phyloP scores from a whole-genome alignment of 1,284 basidiomycete genomes.

The Athelia psychrophila region DNA sequence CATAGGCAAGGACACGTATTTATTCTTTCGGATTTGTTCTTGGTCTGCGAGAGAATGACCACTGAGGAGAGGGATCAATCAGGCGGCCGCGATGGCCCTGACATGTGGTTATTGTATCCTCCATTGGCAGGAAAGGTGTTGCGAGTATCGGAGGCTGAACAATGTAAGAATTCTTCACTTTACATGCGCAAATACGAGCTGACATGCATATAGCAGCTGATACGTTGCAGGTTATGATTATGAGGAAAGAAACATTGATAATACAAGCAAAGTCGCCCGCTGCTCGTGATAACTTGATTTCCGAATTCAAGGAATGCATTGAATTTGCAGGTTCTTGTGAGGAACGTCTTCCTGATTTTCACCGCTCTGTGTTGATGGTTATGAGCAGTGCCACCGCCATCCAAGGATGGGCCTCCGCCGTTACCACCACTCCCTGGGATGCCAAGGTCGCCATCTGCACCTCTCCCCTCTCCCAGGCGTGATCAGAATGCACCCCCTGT shows the following conservation, averaged over 20 bases:
- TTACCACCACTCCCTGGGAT: conserved; percentile 37
- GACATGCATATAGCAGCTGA: background rate
- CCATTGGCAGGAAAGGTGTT: conserved; percentile 95
- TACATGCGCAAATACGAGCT: background rate
- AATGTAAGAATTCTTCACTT: background rate
- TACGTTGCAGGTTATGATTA: conserved; percentile 73
- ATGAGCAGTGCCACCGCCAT: conserved; percentile 49
- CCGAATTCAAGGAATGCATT: conserved; percentile 83
- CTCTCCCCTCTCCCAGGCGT: conserved; percentile 3
- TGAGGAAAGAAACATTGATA: conserved; percentile 85
- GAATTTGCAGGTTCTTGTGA: conserved; percentile 75
- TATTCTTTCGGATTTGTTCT: conserved; percentile 89
- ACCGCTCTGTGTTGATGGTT: conserved; percentile 4
- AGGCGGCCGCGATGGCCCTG: conserved; percentile 56
- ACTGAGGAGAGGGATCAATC: conserved; percentile 51
- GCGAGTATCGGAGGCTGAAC: conserved; percentile 54
- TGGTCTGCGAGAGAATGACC: conserved; percentile 83
- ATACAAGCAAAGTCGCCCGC: conserved; percentile 65
- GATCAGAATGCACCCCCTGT: background rate
- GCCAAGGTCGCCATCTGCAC: conserved; percentile 17
- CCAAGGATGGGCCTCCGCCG: conserved; percentile 59
- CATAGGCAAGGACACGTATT: conserved; percentile 84
- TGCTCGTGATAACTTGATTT: conserved; percentile 64
- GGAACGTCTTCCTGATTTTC: conserved; percentile 22
- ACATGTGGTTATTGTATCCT: conserved; percentile 95